Percentiles rank a stretch among this genome's conserved stretches.
phyloP scores from a whole-genome alignment of 768 basidiomycete species.

The Tylopilus sp. region DNA sequence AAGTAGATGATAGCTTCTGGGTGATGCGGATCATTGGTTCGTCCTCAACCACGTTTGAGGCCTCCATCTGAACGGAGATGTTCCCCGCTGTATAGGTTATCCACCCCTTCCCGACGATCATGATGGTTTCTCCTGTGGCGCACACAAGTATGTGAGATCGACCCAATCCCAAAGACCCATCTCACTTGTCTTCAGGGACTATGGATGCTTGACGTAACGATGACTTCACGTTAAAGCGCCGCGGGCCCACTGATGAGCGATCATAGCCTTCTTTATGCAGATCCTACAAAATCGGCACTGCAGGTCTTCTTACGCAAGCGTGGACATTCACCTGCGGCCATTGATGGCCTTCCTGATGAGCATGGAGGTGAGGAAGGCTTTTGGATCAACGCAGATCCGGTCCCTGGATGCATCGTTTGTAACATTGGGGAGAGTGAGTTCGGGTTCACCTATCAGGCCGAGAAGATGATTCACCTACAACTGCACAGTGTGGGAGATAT shows the following conservation, averaged over 20 bases:
- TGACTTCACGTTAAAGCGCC: neutral
- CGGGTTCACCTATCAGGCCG: slow-evolving; percentile 23
- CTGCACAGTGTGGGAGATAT: slow-evolving; percentile 81
- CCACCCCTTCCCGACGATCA: slow-evolving; percentile 78
- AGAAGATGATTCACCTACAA: neutral
- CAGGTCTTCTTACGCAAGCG: slow-evolving; percentile 69
- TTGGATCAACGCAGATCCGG: slow-evolving; percentile 86
- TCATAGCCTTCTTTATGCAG: slow-evolving; percentile 80
- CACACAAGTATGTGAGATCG: slow-evolving; percentile 62
- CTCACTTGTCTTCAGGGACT: slow-evolving; percentile 54
- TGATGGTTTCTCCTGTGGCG: slow-evolving; percentile 86
- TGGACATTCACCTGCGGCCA: slow-evolving; percentile 28
- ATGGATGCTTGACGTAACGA: slow-evolving; percentile 82
- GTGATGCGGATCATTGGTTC: slow-evolving; percentile 79
- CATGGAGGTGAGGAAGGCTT: slow-evolving; percentile 54
- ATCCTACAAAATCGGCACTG: slow-evolving; percentile 73
- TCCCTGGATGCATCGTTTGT: slow-evolving; percentile 80
- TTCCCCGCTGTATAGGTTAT: slow-evolving; percentile 53
- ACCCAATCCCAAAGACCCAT: neutral
- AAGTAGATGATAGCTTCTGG: slow-evolving; percentile 89
- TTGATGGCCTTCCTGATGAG: slow-evolving; percentile 43
- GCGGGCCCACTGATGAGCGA: slow-evolving; percentile 7
- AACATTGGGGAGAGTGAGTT: slow-evolving; percentile 87
- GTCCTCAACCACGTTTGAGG: neutral
- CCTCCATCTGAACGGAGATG: neutral